These are phyloP conservation scores for Phialocephala sp. DNA, from an alignment of 2,329 filamentous ascomycete genomes.

Conservation along the genomic window DNA sequence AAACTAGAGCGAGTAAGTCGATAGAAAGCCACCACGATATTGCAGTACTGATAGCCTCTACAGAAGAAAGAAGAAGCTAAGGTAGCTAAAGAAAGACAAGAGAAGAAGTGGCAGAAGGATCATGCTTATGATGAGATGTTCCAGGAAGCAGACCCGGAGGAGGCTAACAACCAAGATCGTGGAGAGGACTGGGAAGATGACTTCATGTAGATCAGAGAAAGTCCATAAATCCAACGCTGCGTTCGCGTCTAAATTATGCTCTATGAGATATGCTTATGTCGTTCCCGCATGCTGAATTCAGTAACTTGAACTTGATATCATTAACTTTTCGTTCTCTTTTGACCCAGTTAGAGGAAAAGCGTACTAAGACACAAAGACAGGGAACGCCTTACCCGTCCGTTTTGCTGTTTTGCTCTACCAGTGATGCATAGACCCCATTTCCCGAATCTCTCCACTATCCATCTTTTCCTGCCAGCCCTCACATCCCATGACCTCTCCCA, in stretches of 20 bases:
- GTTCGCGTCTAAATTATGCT: neutral
- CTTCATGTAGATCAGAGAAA: constrained; percentile 74
- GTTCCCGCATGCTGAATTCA: neutral
- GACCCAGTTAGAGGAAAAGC: neutral
- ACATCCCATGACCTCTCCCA: constrained; percentile 34
- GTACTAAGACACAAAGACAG: neutral
- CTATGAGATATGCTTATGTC: neutral
- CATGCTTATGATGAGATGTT: constrained; percentile 96
- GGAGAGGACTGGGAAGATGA: constrained; percentile 82
- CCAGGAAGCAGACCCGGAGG: constrained; percentile 78
- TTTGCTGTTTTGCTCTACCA: neutral
- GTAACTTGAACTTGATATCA: neutral
- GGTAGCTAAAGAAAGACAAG: constrained; percentile 78
- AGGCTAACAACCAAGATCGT: constrained; percentile 84
- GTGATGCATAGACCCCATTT: neutral
- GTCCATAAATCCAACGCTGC: neutral
- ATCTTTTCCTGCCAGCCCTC: neutral
- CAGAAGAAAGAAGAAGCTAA: constrained; percentile 79
- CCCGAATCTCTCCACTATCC: constrained; percentile 6
- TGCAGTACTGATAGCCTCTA: neutral
- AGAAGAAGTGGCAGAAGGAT: constrained; percentile 94
- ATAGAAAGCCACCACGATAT: too few species aligned
- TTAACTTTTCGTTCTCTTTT: neutral
- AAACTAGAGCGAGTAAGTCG: constrained; percentile 63
- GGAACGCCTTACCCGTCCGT: neutral